A percentile compares a stretch with the other conserved stretches of the same genome.
These are phyloP conservation scores for Alternaria viburni DNA, from an alignment of 2,329 filamentous ascomycete genomes.

Conservation along the genomic window DNA sequence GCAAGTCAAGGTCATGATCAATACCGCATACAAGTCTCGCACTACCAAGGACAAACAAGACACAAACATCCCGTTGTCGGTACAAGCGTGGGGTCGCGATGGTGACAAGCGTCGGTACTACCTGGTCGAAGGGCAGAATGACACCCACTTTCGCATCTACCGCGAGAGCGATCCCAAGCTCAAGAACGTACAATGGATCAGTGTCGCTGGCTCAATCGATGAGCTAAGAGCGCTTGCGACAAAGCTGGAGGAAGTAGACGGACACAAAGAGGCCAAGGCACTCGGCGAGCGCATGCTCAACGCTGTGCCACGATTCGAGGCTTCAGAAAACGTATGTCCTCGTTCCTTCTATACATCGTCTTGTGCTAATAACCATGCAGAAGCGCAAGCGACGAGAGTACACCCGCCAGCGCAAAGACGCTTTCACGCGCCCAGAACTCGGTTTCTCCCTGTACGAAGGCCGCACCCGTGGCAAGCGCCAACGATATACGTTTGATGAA, in stretches of 20 bases:
- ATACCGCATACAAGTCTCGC: constrained; percentile 67
- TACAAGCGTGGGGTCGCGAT: constrained; percentile 89
- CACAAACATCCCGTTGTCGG: constrained; percentile 83
- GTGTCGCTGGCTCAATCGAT: constrained; percentile 86
- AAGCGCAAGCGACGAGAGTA: constrained; percentile 95
- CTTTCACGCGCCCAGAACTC: constrained; percentile 84
- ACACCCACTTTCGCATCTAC: constrained; percentile 93
- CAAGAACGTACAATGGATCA: constrained; percentile 86
- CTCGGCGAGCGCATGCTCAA: constrained; percentile 78
- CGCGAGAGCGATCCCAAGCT: constrained; percentile 86
- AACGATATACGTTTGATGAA: constrained; percentile 95
- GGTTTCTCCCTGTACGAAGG: constrained; percentile 96
- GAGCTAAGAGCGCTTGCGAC: constrained; percentile 78
- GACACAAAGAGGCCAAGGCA: constrained; percentile 78
- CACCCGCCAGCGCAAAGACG: constrained; percentile 80
- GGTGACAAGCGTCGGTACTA: constrained; percentile 93
- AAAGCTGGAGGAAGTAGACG: constrained; percentile 78
- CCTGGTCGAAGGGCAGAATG: constrained; percentile 89
- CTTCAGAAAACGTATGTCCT: constrained; percentile 77
- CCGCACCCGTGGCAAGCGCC: constrained; percentile 91
- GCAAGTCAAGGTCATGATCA: constrained; percentile 78
- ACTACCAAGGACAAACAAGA: constrained; percentile 85
- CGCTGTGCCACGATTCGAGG: constrained; percentile 89
- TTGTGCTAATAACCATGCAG: constrained; percentile 53
- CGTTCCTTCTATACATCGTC: neutral